These are phyloP conservation scores for Pulveroboletus ravenelii DNA, from an alignment of 768 basidiomycete genomes.

Conservation along the genomic window DNA sequence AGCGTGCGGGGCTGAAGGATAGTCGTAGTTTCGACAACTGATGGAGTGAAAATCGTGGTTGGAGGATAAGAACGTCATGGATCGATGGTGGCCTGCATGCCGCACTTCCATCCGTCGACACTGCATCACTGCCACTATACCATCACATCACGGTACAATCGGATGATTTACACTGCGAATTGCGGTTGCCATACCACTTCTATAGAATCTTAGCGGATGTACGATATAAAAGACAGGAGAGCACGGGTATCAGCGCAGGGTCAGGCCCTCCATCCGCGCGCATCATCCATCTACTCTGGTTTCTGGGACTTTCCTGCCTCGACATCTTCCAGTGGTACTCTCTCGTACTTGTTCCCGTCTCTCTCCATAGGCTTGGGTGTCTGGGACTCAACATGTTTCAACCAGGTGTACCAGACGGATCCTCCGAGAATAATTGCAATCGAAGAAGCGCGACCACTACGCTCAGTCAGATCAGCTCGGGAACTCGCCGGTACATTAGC, in stretches of 20 bases:
- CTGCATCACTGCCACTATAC: conserved; percentile 1
- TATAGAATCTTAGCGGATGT: conserved; percentile 6
- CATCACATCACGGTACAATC: conserved; percentile 2
- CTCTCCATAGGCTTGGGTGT: conserved; percentile 29
- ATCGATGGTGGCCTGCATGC: conserved; percentile 5
- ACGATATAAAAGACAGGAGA: conserved; percentile 8
- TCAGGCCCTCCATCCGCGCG: background rate
- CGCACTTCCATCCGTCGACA: background rate
- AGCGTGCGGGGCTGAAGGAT: background rate
- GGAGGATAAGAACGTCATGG: conserved; percentile 10
- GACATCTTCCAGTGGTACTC: conserved; percentile 58
- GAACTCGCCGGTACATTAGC: background rate
- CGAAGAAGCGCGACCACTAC: conserved; percentile 75
- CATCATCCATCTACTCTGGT: conserved; percentile 23
- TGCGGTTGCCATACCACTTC: conserved; percentile 5
- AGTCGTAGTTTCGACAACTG: background rate
- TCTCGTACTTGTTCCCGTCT: conserved; percentile 45
- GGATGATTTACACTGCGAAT: conserved; percentile 1
- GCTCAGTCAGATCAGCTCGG: conserved; percentile 1
- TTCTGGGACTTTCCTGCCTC: conserved; percentile 44
- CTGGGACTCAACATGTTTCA: conserved; percentile 70
- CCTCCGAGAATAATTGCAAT: conserved; percentile 78
- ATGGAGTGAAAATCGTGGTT: conserved; percentile 5
- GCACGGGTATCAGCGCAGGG: conserved; percentile 15
- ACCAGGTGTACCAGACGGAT: conserved; percentile 85